These are phyloP conservation scores for Camelina sativa DNA, from an alignment of 345 rosid species.

Conservation along the genomic window DNA sequence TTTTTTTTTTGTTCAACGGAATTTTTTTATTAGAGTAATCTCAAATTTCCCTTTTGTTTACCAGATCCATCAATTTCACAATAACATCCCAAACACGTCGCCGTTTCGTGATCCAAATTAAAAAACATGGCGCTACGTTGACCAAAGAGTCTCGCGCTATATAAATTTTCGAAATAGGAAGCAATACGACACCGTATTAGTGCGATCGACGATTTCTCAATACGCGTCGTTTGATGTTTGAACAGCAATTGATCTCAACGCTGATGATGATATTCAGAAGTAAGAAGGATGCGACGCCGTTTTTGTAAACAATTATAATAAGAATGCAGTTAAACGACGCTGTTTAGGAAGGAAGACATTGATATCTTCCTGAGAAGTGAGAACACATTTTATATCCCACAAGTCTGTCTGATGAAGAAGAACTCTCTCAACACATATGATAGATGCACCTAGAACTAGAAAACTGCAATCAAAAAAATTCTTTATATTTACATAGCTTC, in stretches of 20 bases:
- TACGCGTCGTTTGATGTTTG: not conserved
- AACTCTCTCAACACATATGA: not conserved
- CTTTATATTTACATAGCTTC: conserved; percentile 38
- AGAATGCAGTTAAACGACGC: not conserved
- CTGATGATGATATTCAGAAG: no score
- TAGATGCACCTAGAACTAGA: conserved; percentile 1
- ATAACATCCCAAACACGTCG: not conserved
- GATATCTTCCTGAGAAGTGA: no score
- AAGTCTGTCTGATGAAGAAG: not conserved
- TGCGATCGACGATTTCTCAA: no score
- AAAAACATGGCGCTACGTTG: not conserved
- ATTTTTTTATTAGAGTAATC: no score
- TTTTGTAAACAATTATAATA: not conserved
- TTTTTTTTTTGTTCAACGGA: no score
- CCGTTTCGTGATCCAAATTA: not conserved
- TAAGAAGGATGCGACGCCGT: not conserved
- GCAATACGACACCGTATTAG: not conserved
- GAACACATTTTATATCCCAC: conserved; percentile 16
- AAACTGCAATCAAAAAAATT: conserved; percentile 19
- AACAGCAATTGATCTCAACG: no score
- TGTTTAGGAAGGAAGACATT: not conserved
- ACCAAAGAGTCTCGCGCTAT: not conserved
- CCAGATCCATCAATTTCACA: not conserved
- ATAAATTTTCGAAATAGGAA: not conserved
- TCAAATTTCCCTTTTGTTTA: not conserved